phyloP scores from a whole-genome alignment of 1,284 basidiomycete genomes.

The Moesziomyces aphidis region DNA sequence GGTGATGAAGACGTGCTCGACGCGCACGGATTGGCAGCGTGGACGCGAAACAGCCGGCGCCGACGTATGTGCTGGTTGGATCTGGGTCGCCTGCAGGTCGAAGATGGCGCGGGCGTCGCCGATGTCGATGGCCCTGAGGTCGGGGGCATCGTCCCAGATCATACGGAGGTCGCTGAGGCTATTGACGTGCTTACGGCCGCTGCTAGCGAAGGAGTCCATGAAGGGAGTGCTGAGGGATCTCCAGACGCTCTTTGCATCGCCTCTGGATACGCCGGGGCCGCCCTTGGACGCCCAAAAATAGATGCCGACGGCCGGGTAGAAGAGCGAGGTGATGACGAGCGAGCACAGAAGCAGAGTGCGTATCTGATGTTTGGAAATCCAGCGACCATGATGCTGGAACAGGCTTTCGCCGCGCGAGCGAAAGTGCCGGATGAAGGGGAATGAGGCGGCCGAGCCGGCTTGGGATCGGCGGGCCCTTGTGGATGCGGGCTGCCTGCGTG shows the following conservation, averaged over 20 bases:
- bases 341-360: conserved; percentile 91
- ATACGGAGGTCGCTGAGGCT: conserved; percentile 63
- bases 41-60: conserved; percentile 20
- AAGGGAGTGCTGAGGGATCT: conserved; percentile 61
- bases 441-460: conserved; percentile 23
- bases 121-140: conserved; percentile 53
- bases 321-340: conserved; percentile 93
- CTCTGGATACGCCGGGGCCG: conserved; percentile 57
- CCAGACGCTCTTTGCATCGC: conserved; percentile 60
- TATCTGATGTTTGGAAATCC: conserved; percentile 77
- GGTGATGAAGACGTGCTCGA: conserved; percentile 65
- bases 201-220: conserved; percentile 59
- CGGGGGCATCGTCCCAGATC: conserved; percentile 65
- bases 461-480: conserved; percentile 32
- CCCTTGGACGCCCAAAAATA: conserved; percentile 65
- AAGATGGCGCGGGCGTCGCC: conserved; percentile 44
- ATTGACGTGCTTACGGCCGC: conserved; percentile 57
- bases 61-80: not conserved
- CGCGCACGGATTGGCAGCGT: conserved; percentile 42
- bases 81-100: conserved; percentile 11
- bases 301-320: conserved; percentile 72
- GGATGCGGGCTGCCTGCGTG: conserved; percentile 9
- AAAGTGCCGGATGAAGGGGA: conserved; percentile 30
- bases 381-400: conserved; percentile 56
- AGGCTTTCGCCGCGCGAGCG: conserved; percentile 27